Percentiles rank a stretch among this genome's conserved stretches.
phyloP scores from a whole-genome alignment of 202 grass and related monocot genomes.

The Zizania palustris region DNA sequence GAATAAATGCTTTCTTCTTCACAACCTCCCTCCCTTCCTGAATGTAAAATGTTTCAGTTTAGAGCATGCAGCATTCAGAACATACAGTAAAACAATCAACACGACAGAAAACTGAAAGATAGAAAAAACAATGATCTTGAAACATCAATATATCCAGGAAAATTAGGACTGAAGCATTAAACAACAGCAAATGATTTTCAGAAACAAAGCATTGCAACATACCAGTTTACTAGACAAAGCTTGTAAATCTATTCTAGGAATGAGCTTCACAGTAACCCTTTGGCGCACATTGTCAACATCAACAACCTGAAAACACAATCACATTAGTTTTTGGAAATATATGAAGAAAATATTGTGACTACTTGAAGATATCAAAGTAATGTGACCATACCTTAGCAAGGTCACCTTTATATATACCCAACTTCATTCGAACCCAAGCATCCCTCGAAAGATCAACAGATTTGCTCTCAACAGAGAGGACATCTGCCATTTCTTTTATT shows the following conservation, averaged over 20 bases:
- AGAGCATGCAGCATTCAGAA: no score
- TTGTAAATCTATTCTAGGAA: constrained; percentile 92
- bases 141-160: no score
- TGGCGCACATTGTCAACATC: constrained; percentile 78
- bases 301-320: constrained; percentile 54
- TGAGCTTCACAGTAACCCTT: constrained; percentile 75
- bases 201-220: constrained; percentile 31
- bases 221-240: constrained; percentile 72
- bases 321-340: no score
- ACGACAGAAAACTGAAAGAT: no score
- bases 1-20: constrained; percentile 79
- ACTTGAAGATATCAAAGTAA: no score
- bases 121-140: no score
- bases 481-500: constrained; percentile 83
- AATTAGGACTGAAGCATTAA: no score
- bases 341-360: no score
- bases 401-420: constrained; percentile 83
- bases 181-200: no score
- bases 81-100: no score
- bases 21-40: constrained; percentile 60
- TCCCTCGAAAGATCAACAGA: constrained; percentile 66
- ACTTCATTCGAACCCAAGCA: constrained; percentile 80
- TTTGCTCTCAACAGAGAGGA: constrained; percentile 77
- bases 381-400: constrained; percentile 69
- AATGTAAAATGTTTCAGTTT: constrained; percentile 32